Conservation (phyloP, 2,329 filamentous ascomycete genomes). For the Drechslerella coelobrocha region DNA sequence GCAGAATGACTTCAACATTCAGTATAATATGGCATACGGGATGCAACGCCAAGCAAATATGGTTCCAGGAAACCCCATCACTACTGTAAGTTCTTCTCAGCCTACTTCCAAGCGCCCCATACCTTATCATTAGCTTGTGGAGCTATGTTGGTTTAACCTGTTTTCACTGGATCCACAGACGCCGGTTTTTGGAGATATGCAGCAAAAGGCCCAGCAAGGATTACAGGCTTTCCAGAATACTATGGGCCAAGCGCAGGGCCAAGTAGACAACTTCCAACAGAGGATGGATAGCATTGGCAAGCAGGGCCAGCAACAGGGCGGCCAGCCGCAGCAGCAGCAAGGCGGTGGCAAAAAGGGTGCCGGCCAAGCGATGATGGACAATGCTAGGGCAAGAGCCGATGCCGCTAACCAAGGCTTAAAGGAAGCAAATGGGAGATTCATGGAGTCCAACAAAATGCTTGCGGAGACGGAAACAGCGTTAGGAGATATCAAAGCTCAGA, state of each 20-base stretch:
- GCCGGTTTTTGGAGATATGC: conserved; percentile 1
- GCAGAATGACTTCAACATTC: conserved; percentile 8
- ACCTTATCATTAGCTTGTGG: no score
- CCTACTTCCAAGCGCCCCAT: neutral
- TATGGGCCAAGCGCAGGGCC: no score
- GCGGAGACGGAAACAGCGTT: neutral
- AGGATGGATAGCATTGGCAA: neutral
- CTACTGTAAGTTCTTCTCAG: neutral
- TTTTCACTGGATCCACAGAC: neutral
- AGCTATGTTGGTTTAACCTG: no score
- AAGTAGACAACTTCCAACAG: neutral
- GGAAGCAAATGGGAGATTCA: neutral
- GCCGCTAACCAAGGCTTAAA: conserved; percentile 3
- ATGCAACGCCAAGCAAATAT: neutral
- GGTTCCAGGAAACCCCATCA: conserved; percentile 5
- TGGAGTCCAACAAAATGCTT: conserved; percentile 11
- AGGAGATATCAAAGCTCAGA: neutral
- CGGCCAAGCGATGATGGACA: conserved; percentile 4
- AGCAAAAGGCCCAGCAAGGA: neutral
- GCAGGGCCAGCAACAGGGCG: neutral
- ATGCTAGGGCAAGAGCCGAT: conserved; percentile 4
- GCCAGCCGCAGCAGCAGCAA: neutral
- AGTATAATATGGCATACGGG: conserved; percentile 8
- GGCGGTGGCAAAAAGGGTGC: conserved; percentile 3
- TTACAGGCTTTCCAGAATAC: no score